Conservation (phyloP, 2,329 filamentous ascomycete species). For the Aspergillus niger region DNA sequence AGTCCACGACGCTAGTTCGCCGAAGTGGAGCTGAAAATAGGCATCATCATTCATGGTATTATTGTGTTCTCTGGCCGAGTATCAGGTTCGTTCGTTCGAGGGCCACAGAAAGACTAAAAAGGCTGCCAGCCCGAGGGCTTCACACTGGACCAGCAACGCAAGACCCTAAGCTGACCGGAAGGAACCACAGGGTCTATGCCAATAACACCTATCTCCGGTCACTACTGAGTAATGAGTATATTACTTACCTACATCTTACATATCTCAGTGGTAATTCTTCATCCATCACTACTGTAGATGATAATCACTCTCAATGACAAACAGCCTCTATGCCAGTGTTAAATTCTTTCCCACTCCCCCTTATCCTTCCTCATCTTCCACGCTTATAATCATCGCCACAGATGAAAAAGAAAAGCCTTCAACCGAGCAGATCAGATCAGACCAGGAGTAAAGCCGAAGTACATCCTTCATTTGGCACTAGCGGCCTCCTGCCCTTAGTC, state of each 20-base stretch:
- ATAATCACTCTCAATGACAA: too few species aligned
- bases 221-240: not conserved
- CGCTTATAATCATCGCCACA: not conserved
- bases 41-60: slow-evolving; percentile 21
- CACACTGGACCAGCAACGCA: not conserved
- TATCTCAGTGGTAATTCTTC: too few species aligned
- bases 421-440: not conserved
- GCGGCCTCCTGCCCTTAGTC: slow-evolving; percentile 10
- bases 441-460: slow-evolving; percentile 12
- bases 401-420: not conserved
- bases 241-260: too few species aligned
- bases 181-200: not conserved
- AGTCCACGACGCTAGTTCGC: slow-evolving; percentile 16
- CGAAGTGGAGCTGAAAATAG: slow-evolving; percentile 19
- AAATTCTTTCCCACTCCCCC: too few species aligned
- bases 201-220: not conserved
- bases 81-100: not conserved
- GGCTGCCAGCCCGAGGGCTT: not conserved
- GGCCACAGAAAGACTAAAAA: not conserved
- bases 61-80: not conserved
- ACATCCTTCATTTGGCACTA: slow-evolving; percentile 8
- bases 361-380: too few species aligned
- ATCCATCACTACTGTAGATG: too few species aligned
- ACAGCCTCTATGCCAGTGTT: too few species aligned
- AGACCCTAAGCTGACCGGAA: not conserved